Conservation (phyloP, 202 grass and related monocot species). For the Carex arenaria region DNA sequence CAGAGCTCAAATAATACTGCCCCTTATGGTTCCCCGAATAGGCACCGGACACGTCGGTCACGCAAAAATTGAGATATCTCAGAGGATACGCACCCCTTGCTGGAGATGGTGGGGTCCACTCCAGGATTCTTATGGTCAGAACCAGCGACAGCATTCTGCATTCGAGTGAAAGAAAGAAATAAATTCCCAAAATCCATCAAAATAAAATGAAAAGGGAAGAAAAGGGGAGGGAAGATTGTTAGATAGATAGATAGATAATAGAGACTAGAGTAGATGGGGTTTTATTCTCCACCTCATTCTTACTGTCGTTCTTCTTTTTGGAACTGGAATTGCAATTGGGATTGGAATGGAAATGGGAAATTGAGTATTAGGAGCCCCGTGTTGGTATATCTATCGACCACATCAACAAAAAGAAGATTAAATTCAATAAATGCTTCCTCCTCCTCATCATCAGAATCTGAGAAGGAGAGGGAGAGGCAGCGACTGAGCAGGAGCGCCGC, state of each 20-base stretch:
- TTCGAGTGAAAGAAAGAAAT: too few species aligned
- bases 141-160: too few species aligned
- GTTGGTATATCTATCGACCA: neutral
- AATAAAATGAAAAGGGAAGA: too few species aligned
- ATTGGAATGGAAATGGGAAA: neutral
- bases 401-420: neutral
- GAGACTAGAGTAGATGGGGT: neutral
- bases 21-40: too few species aligned
- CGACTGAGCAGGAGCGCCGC: conserved; percentile 55
- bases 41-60: too few species aligned
- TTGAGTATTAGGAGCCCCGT: neutral
- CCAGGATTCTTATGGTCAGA: too few species aligned
- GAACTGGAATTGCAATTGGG: neutral
- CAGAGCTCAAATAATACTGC: too few species aligned
- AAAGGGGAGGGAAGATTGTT: too few species aligned
- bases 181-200: neutral
- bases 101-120: too few species aligned
- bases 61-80: too few species aligned
- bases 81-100: too few species aligned
- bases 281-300: neutral
- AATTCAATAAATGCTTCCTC: neutral
- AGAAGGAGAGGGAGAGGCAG: neutral
- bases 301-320: neutral
- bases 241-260: too few species aligned
- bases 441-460: neutral